phyloP scores from a whole-genome alignment of 2,329 filamentous ascomycete species.

The Colletotrichum sp. region DNA sequence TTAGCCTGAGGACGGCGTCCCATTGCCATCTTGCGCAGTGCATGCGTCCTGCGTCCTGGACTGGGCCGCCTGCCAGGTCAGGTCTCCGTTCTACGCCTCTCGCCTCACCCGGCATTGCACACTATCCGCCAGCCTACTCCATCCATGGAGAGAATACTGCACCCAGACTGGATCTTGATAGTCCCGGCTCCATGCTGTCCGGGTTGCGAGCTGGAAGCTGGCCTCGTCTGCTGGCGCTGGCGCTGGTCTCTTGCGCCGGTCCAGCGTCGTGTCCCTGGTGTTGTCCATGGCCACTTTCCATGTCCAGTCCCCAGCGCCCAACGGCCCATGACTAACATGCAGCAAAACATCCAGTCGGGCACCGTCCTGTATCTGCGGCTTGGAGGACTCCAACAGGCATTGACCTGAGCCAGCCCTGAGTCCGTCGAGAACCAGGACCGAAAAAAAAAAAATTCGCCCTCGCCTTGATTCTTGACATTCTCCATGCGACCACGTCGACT shows the following conservation, averaged over 20 bases:
- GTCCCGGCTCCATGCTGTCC: neutral
- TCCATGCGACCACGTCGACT: neutral
- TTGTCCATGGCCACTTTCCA: neutral
- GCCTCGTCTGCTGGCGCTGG: neutral
- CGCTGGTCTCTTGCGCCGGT: neutral
- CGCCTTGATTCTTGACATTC: neutral
- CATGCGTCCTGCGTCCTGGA: conserved; percentile 5
- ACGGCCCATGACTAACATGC: neutral
- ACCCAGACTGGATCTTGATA: neutral
- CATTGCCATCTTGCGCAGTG: conserved; percentile 4
- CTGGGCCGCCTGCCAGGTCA: conserved; percentile 4
- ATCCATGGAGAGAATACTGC: neutral
- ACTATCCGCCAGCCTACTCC: neutral
- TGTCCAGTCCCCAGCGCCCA: neutral
- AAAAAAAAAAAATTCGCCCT: neutral
- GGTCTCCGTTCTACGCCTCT: neutral
- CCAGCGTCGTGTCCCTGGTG: neutral
- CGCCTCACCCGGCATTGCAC: conserved; percentile 8
- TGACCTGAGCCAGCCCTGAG: neutral
- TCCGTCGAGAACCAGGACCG: neutral
- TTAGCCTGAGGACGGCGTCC: neutral
- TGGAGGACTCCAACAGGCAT: conserved; percentile 17
- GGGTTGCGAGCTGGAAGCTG: neutral
- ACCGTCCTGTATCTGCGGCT: neutral
- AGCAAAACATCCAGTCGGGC: neutral